Evolutionary conservation across 164 flowering plant species (phyloP).

Genomic region (Nymphaea colorata): DNA sequence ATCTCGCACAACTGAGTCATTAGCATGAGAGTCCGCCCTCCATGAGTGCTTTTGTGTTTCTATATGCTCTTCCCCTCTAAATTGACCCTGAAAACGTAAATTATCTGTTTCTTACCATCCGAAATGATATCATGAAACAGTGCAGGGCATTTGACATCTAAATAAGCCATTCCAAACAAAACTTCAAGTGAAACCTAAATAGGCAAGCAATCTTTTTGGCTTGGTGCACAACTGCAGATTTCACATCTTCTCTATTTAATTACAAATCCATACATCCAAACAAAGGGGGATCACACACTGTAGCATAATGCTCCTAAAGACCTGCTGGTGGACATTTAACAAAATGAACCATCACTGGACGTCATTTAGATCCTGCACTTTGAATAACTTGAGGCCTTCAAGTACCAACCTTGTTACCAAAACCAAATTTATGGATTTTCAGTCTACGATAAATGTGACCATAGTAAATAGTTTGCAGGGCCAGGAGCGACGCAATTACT

Average conservation of each 20-base stretch:
- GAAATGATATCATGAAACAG: neutral
- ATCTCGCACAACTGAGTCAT: constrained; percentile 1
- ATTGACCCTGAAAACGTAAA: constrained; percentile 7
- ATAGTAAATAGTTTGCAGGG: constrained; percentile 46
- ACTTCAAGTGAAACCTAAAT: too few species aligned
- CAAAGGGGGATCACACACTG: too few species aligned
- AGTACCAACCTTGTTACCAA: constrained; percentile 12
- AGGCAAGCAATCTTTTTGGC: neutral
- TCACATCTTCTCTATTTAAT: too few species aligned
- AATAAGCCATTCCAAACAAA: too few species aligned
- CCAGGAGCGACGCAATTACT: constrained; percentile 29
- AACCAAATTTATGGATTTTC: constrained; percentile 15
- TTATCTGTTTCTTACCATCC: constrained; percentile 7
- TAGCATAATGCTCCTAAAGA: neutral
- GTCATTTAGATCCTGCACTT: too few species aligned
- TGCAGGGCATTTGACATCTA: too few species aligned
- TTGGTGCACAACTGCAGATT: neutral
- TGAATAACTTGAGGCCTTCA: too few species aligned
- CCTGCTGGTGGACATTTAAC: neutral
- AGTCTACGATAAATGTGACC: constrained; percentile 37
- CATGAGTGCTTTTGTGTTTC: constrained; percentile 5
- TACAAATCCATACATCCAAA: too few species aligned
- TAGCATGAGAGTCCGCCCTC: constrained; percentile 7
- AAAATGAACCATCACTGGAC: neutral
- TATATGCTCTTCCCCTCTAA: constrained; percentile 2